Base-by-base conservation (phyloP, 192 early-diverging fungal genomes). In the Coemansia sp. region DNA sequence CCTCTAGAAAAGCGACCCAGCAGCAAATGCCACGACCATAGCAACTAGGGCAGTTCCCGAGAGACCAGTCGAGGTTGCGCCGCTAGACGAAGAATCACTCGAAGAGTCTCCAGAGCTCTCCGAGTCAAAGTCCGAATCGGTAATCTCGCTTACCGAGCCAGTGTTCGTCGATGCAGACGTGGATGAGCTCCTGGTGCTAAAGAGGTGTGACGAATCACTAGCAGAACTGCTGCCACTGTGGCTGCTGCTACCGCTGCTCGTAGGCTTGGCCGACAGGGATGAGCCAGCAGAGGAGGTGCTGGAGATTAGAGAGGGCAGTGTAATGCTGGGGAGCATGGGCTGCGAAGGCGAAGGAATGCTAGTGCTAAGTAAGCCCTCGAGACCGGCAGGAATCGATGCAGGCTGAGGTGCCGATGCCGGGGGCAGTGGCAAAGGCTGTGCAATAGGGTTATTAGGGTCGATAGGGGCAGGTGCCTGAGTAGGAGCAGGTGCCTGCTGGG, bases 361-460 rank as follows among this genome's bases (percentile, higher is more conserved):
- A 8, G 39, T 64, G 62, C 19, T 62, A 16, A 58, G 47, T 9
- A 76, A 50, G n/a, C 39, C 58, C 47, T 72, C 70, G n/a, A 82
- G 68, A 5, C 79, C 79, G 7, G 79, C 79, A 1, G 79, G 79
- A 49, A 82, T 82, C 4, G 79, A 82, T 0, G 79, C 79, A 0
- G 74, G 71, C 65, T 76, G 74, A 13, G 79, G 74, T 21, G 71
- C 74, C 10, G 74, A 73, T 1, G 68, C 74, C 19, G 74, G 79
- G 0, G 62, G 67, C 32, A 72, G 65, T 14, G 79, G 79, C 62
- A 47, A 37, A 30, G 79, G 79, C 79, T 82, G 79, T 17, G 68
- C 21, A 62, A 76, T 73, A 19, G 79, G 79, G 72, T 82, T 82
- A 65, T 82, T 82, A 5, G 79, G 79, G 43, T 82, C 79, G 19